Percentiles rank a stretch among this genome's conserved stretches.
These are phyloP conservation scores for Didymella segeticola DNA, from an alignment of 2,329 filamentous ascomycete genomes.

Conservation along the genomic window DNA sequence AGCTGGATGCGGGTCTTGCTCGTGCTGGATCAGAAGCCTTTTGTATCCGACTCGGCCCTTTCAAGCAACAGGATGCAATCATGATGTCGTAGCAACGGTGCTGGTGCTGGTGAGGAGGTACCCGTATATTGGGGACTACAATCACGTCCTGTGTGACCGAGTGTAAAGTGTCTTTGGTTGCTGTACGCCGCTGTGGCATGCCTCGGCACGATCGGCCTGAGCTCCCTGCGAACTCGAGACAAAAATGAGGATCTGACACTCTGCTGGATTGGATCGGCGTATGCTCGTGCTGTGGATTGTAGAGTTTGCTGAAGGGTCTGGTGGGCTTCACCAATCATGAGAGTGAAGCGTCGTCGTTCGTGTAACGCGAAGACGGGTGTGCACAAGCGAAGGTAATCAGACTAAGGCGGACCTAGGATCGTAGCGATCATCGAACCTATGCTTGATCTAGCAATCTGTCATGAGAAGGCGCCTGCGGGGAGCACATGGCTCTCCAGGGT, in stretches of 20 bases:
- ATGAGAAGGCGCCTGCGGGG: not conserved
- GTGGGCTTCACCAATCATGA: not conserved
- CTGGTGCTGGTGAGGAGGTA: constrained; percentile 8
- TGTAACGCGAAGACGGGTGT: not conserved
- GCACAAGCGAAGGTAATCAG: not conserved
- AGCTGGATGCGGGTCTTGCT: not conserved
- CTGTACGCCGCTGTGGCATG: not conserved
- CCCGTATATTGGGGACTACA: constrained; percentile 1
- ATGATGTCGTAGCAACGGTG: constrained; percentile 4
- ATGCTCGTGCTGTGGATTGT: not conserved
- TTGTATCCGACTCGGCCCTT: not conserved
- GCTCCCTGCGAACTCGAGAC: not conserved
- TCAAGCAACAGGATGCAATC: not conserved
- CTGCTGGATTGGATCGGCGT: not conserved
- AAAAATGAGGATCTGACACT: not conserved
- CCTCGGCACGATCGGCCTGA: not conserved
- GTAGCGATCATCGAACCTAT: not conserved
- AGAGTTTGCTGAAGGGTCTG: not conserved
- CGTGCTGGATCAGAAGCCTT: not conserved
- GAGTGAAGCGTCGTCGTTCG: not conserved
- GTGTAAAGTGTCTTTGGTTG: not conserved
- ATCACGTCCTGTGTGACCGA: not conserved
- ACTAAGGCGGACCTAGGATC: not conserved
- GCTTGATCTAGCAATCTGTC: not conserved
- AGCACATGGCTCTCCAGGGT: not conserved